Evolutionary conservation across 305 asterid species (phyloP).

Genomic region (Fraxinus dipetala): DNA sequence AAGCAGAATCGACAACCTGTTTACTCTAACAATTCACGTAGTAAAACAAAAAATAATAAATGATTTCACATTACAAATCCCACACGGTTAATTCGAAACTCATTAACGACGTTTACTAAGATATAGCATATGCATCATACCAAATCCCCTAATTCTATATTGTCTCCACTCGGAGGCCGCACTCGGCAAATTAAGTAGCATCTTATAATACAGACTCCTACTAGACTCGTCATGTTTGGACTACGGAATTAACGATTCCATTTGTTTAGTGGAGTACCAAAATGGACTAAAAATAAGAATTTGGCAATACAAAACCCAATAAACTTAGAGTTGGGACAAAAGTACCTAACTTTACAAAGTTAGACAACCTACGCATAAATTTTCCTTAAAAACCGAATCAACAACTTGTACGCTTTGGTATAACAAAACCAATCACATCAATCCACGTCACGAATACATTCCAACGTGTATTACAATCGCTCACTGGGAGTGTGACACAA

Average conservation of each 20-base stretch:
- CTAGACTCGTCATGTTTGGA: background rate
- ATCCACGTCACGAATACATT: background rate
- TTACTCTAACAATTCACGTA: background rate
- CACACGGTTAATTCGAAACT: background rate
- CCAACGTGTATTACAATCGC: background rate
- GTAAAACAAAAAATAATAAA: background rate
- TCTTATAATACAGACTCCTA: background rate
- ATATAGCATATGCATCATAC: background rate
- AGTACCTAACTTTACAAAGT: background rate
- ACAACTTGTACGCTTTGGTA: background rate
- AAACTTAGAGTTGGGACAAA: background rate
- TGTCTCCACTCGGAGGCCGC: background rate
- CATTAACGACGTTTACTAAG: background rate
- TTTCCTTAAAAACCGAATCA: background rate
- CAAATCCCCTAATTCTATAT: background rate
- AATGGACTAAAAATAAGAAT: background rate
- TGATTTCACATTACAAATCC: background rate
- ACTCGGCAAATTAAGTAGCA: background rate
- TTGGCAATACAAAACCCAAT: background rate
- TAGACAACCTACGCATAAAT: background rate
- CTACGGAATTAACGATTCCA: background rate
- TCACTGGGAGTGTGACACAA: slow-evolving; percentile 7
- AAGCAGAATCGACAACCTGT: background rate
- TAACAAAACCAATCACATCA: background rate
- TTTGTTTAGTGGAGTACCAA: background rate